Base-by-base conservation (phyloP, 1,284 basidiomycete genomes). In the Ustilago trichophora region DNA sequence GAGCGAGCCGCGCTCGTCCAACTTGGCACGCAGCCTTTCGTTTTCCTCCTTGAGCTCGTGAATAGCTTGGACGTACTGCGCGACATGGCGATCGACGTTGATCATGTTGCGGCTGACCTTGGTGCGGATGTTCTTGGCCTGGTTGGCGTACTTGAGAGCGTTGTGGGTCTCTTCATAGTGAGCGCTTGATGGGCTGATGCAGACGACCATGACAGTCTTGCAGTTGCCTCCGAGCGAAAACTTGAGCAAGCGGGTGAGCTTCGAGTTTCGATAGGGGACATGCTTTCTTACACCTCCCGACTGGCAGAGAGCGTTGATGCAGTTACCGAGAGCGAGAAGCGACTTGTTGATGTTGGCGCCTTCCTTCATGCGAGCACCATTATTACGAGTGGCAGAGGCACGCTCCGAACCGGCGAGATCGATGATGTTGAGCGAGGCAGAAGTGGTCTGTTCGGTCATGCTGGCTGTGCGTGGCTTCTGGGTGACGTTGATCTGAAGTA, bases 1-100 rank as follows among this genome's bases (percentile, higher is more conserved):
- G 47, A 81, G 53, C 36, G 80, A 78, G 13, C 72, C 76, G 26
- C 78, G 78, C 22, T 87, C 90, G 5, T 88, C 87, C 41, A 96
- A 85, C 82, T 90, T 91, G 29, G 87, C 87, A 81, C 95, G 93
- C 67, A 98, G 87, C 73, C 94, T 91, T 22, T 88, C 86, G 52
- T 93, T 88, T 82, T 93, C 90, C 38, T 86, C 82, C 76, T 92
- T 92, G 66, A 93, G 88, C 53, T 91, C 84, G 80, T 91, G 92
- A 76, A 98, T 97, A 48, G 92, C 91, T 82, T 93, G 90, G 27
- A 97, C 91, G 62, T 83, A 82, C 58, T 82, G 78, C 0, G 75
- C 78, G 1, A 81, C 79, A 51, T 81, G 79, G 6, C 79, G 62
- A 32, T 81, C 79, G 43, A 81, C 76, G 46, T 81, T 80, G 68